These are phyloP conservation scores for Globisporangium iwayamae DNA, from an alignment of 352 stramenopile species.

Conservation along the genomic window DNA sequence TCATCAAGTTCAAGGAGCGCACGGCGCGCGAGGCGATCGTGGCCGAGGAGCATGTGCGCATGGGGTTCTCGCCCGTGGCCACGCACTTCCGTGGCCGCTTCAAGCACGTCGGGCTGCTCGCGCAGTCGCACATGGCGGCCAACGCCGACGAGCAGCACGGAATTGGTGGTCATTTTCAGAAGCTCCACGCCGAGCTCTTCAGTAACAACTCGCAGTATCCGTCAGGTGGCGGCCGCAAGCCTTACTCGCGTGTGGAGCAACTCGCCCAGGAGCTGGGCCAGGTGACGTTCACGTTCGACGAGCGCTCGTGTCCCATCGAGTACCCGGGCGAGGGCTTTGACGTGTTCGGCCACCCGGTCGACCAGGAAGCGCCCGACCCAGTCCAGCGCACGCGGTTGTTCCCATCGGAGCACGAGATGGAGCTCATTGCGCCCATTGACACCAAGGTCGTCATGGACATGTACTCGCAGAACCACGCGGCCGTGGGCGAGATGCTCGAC, in stretches of 20 bases:
- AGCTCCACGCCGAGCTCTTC: slow-evolving; percentile 45
- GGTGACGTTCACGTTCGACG: slow-evolving; percentile 11
- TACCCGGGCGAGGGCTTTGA: slow-evolving; percentile 32
- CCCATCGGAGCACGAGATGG: slow-evolving; percentile 44
- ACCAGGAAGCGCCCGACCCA: slow-evolving; percentile 13
- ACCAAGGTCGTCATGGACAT: slow-evolving; percentile 45
- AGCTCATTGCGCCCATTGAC: slow-evolving; percentile 55
- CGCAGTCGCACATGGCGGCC: slow-evolving; percentile 33
- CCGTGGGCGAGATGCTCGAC: slow-evolving; percentile 67
- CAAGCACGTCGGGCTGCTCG: slow-evolving; percentile 53
- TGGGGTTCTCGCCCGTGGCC: slow-evolving; percentile 41
- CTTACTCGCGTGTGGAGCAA: slow-evolving; percentile 15
- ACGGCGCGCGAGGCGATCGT: slow-evolving; percentile 26
- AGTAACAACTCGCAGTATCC: neutral
- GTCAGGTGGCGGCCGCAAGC: neutral
- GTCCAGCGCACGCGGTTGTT: slow-evolving; percentile 32
- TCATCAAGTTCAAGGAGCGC: slow-evolving; percentile 72
- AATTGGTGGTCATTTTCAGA: slow-evolving; percentile 67
- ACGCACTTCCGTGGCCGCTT: slow-evolving; percentile 62
- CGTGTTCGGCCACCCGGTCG: slow-evolving; percentile 28
- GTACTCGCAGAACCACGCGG: slow-evolving; percentile 59
- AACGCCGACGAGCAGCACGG: slow-evolving; percentile 23
- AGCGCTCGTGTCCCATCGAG: slow-evolving; percentile 25
- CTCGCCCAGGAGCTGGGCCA: slow-evolving; percentile 21
- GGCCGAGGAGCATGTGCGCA: slow-evolving; percentile 35